phyloP scores from a whole-genome alignment of 352 stramenopile species.

The Thalassiosira mediterranea region DNA sequence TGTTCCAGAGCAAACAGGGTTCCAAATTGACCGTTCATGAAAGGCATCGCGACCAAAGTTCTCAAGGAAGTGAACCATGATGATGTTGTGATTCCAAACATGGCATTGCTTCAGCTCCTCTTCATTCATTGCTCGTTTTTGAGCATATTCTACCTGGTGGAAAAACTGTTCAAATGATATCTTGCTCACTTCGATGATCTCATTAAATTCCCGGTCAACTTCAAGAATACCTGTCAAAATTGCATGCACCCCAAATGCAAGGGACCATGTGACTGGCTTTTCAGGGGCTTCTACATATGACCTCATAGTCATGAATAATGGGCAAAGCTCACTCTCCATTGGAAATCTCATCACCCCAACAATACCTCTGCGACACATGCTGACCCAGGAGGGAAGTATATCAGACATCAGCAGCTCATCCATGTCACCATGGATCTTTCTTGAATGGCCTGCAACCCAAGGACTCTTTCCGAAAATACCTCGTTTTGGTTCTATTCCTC shows the following conservation, averaged over 20 bases:
- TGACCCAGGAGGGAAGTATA: constrained; percentile 40
- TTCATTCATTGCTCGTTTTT: constrained; percentile 3
- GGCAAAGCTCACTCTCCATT: constrained; percentile 29
- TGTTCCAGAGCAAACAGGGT: constrained; percentile 55
- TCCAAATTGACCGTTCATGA: constrained; percentile 41
- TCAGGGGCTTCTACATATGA: constrained; percentile 43
- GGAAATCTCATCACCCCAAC: constrained; percentile 28
- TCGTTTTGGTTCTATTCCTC: neutral
- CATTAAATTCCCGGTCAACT: constrained; percentile 12
- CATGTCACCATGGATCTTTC: constrained; percentile 46
- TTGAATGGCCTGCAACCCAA: constrained; percentile 12
- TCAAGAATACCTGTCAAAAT: constrained; percentile 58
- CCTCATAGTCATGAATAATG: constrained; percentile 43
- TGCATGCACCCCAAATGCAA: constrained; percentile 59
- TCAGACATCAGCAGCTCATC: constrained; percentile 60
- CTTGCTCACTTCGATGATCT: constrained; percentile 33
- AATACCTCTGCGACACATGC: constrained; percentile 49
- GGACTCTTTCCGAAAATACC: constrained; percentile 22
- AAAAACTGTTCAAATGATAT: constrained; percentile 33
- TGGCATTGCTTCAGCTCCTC: neutral
- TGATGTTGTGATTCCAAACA: constrained; percentile 22
- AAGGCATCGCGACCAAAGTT: constrained; percentile 29
- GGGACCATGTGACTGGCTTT: constrained; percentile 47
- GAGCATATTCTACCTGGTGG: constrained; percentile 13
- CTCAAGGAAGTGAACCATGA: constrained; percentile 34